Evolutionary conservation across 192 early-diverging fungal genomes (phyloP).

Genomic region (Lobosporangium transversale): DNA sequence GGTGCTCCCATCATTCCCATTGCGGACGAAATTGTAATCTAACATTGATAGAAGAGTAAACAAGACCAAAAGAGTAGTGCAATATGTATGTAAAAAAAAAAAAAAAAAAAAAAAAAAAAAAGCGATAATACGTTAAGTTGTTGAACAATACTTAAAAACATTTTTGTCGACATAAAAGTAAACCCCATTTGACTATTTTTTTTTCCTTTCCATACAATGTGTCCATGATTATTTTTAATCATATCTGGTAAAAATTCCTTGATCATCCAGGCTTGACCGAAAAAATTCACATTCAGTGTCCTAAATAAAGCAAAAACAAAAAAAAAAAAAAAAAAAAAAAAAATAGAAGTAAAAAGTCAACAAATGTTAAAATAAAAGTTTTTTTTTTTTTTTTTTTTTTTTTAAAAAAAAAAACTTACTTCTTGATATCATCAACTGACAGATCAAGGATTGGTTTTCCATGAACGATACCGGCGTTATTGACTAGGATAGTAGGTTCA

Average conservation of each 20-base stretch:
- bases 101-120: no score
- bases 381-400: no score
- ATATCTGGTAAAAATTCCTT: slow-evolving; percentile 82
- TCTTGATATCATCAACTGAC: slow-evolving; percentile 68
- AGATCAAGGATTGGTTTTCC: slow-evolving; percentile 72
- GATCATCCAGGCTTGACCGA: slow-evolving; percentile 79
- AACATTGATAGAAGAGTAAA: slow-evolving; percentile 4
- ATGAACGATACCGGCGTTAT: slow-evolving; percentile 82
- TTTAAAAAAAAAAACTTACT: no score
- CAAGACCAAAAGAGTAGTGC: no score
- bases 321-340: neutral
- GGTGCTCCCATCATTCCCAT: slow-evolving; percentile 46
- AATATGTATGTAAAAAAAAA: slow-evolving; percentile 18
- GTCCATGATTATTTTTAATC: slow-evolving; percentile 76
- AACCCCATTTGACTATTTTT: no score
- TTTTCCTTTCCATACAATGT: slow-evolving; percentile 76
- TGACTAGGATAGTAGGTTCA: slow-evolving; percentile 80
- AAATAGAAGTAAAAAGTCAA: neutral
- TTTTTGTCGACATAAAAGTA: no score
- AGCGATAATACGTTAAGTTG: no score
- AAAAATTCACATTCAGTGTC: slow-evolving; percentile 74
- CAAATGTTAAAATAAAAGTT: neutral
- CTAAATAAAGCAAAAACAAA: slow-evolving; percentile 47
- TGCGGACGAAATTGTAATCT: slow-evolving; percentile 58
- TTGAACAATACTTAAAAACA: no score